These are phyloP conservation scores for Solanum sitiens DNA, from an alignment of 257 asterid genomes.

Conservation along the genomic window DNA sequence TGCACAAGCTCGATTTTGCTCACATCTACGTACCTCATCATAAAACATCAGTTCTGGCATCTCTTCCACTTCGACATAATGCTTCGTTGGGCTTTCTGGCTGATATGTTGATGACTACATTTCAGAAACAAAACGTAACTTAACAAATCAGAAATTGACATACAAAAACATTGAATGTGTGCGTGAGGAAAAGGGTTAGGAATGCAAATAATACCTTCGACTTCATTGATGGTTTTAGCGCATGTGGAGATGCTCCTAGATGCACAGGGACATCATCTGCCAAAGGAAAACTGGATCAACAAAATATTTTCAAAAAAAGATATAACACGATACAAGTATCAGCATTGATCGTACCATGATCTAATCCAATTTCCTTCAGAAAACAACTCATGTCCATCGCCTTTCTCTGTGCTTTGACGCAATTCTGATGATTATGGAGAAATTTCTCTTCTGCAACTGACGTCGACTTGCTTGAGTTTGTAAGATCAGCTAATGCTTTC, in stretches of 20 bases:
- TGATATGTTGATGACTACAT: slow-evolving; percentile 12
- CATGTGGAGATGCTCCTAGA: slow-evolving; percentile 12
- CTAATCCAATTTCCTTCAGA: slow-evolving; percentile 53
- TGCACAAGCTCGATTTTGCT: not conserved
- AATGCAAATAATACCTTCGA: not conserved
- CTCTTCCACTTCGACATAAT: slow-evolving; percentile 39
- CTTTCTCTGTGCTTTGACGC: slow-evolving; percentile 48
- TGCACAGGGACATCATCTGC: not conserved
- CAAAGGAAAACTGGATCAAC: not conserved
- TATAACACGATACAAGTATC: not conserved
- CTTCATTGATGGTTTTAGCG: slow-evolving; percentile 16
- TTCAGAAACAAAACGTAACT: not conserved
- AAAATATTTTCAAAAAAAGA: not conserved
- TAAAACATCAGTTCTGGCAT: slow-evolving; percentile 8
- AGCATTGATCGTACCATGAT: slow-evolving; percentile 20
- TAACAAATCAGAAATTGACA: not conserved
- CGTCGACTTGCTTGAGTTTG: slow-evolving; percentile 59
- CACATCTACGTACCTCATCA: not conserved
- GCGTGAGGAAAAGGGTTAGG: not conserved
- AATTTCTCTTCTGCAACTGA: slow-evolving; percentile 40
- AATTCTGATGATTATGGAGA: slow-evolving; percentile 67
- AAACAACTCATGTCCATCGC: slow-evolving; percentile 37
- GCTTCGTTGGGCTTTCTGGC: slow-evolving; percentile 20
- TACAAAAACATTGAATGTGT: not conserved
- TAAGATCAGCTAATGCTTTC: slow-evolving; percentile 67